A percentile compares a stretch with the other conserved stretches of the same genome.
Evolutionary conservation across 2,329 filamentous ascomycete genomes (phyloP).

Genomic region (Cladosporium sp.): DNA sequence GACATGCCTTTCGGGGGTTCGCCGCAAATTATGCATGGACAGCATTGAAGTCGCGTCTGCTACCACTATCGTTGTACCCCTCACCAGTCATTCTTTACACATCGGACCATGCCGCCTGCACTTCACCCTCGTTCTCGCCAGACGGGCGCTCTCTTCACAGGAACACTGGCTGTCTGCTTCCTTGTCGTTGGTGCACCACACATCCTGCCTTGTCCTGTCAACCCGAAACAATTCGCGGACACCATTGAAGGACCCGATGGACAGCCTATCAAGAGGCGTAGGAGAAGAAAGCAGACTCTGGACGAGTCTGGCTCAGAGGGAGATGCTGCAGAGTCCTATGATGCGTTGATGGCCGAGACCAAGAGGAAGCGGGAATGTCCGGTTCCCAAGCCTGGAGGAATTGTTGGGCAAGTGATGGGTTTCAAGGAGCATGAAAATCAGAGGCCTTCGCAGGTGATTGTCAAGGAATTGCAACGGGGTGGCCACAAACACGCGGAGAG

Average conservation of each 20-base stretch:
- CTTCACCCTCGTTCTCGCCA: conserved; percentile 90
- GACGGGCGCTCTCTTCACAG: conserved; percentile 91
- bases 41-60: background rate
- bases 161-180: conserved; percentile 85
- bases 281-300: conserved; percentile 34
- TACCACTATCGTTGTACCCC: background rate
- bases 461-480: conserved; percentile 19
- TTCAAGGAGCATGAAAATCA: conserved; percentile 47
- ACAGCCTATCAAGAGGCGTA: conserved; percentile 34
- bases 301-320: conserved; percentile 9
- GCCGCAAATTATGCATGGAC: conserved; percentile 10
- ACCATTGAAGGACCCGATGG: conserved; percentile 35
- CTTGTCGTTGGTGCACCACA: conserved; percentile 89
- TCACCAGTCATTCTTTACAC: background rate
- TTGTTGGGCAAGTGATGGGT: conserved; percentile 71
- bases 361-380: conserved; percentile 69
- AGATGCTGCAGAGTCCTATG: background rate
- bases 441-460: conserved; percentile 24
- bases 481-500: background rate
- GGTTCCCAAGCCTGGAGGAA: conserved; percentile 80
- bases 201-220: conserved; percentile 81
- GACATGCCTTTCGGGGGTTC: background rate
- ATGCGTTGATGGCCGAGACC: conserved; percentile 11
- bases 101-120: conserved; percentile 66
- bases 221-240: conserved; percentile 72